Base-by-base conservation (phyloP, 495 filamentous ascomycete species). In the Apodospora peruviana region DNA sequence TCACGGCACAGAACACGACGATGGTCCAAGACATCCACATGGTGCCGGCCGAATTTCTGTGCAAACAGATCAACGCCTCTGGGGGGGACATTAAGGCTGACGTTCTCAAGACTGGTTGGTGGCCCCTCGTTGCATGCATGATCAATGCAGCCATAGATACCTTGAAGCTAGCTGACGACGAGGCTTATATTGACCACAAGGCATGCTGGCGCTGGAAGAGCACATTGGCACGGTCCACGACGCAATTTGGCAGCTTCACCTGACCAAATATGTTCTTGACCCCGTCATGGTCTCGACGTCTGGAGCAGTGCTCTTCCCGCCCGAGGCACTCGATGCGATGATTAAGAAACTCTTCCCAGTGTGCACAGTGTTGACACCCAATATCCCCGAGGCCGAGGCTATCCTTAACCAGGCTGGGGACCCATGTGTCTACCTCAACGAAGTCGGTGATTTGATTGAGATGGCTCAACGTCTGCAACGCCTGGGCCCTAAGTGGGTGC, bases 261-360 rank as follows among this genome's bases (percentile, higher is more conserved):
- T 97, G 24, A 62, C 60, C 43, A 64, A 75, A 39, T 79, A 89
- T 58, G 87, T 96, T 16, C 67, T 97, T 35, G 91, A 97, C 66
- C 91, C 91, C 23, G 90, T 97, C 16, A 96, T 97, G 90, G 77
- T 96, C 14, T 87, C 91, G 7, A 96, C 91, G 1, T 87, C 82
- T 39, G 90, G 90, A 14, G 79, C 88, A 7, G 72, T 83, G 58
- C 71, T 97, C 27, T 71, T 96, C 7, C 86, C 88, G 1, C 61
- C 78, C 34, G 70, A 79, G 5, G 87, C 91, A 24, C 72, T 96
- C 29, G 52, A 75, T 25, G 75, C 70, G 21, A 65, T 96, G 17
- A 74, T 85, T 45, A 68, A 76, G 21, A 68, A 79, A 29, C 63
- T 97, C 12, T 77, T 97, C n/a, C 87, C 87, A 2, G 59, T 82